Evolutionary conservation across 1,284 basidiomycete species (phyloP).

Genomic region (Cutaneotrichosporon dermatis): DNA sequence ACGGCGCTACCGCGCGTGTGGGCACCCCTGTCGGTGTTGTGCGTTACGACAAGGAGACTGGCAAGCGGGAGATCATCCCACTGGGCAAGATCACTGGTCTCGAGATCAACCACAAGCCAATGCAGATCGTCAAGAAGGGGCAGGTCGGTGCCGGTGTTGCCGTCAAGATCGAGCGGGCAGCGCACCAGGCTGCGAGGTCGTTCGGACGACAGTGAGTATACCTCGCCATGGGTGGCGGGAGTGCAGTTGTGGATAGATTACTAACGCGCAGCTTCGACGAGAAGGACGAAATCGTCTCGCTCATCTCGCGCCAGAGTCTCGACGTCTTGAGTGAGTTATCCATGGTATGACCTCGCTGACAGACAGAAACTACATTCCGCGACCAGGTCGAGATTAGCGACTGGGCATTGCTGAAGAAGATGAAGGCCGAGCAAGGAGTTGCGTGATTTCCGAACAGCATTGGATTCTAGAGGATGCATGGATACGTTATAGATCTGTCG

Average conservation of each 20-base stretch:
- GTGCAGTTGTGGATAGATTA: background rate
- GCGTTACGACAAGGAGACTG: slow-evolving; percentile 70
- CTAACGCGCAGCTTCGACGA: slow-evolving; percentile 68
- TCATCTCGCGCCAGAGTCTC: slow-evolving; percentile 86
- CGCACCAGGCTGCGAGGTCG: slow-evolving; percentile 92
- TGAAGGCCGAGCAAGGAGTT: slow-evolving; percentile 65
- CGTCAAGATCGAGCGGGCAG: slow-evolving; percentile 96
- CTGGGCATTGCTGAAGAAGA: slow-evolving; percentile 86
- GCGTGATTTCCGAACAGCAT: background rate
- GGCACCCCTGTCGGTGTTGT: slow-evolving; percentile 96
- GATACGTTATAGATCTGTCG: background rate
- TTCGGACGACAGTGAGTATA: slow-evolving; percentile 58
- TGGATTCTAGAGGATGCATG: background rate
- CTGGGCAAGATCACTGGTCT: slow-evolving; percentile 93
- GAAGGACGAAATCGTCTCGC: slow-evolving; percentile 87
- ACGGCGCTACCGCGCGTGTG: slow-evolving; percentile 76
- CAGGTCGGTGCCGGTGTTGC: slow-evolving; percentile 91
- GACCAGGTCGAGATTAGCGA: slow-evolving; percentile 85
- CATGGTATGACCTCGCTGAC: background rate
- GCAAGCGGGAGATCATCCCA: slow-evolving; percentile 84
- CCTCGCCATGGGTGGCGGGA: too few species aligned
- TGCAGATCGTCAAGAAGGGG: slow-evolving; percentile 78
- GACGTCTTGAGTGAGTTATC: slow-evolving; percentile 58
- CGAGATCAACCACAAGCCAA: slow-evolving; percentile 88
- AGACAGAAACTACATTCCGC: slow-evolving; percentile 71